phyloP scores from a whole-genome alignment of 768 basidiomycete species.

The Phaeolepiota aurea region DNA sequence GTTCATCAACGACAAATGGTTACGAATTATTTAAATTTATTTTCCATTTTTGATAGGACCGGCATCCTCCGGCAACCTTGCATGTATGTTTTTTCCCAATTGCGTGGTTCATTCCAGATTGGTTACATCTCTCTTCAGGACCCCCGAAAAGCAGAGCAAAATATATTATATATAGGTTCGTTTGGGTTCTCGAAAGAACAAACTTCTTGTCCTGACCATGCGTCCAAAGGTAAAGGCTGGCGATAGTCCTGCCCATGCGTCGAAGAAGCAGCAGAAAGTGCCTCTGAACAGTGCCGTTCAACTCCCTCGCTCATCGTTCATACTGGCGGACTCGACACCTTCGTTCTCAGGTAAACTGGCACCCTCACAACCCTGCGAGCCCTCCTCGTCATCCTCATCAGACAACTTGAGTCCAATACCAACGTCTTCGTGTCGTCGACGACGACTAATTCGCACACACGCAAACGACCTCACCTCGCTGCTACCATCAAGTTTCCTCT shows the following conservation, averaged over 20 bases:
- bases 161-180: no score
- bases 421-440: slow-evolving; percentile 1
- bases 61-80: no score
- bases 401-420: not conserved
- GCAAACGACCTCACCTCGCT: slow-evolving; percentile 10
- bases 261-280: no score
- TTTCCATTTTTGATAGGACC: not conserved
- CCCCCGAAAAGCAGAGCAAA: no score
- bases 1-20: not conserved
- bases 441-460: slow-evolving; percentile 6
- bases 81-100: no score
- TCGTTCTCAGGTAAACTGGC: not conserved
- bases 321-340: not conserved
- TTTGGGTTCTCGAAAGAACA: no score
- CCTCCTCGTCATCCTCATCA: not conserved
- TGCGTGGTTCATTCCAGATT: no score
- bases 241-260: not conserved
- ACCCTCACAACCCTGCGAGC: no score
- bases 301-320: not conserved
- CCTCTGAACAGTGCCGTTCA: not conserved
- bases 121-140: no score
- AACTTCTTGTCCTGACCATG: no score
- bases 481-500: slow-evolving; percentile 11
- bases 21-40: not conserved
- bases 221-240: not conserved